phyloP scores from a whole-genome alignment of 2,329 filamentous ascomycete species.

The Aspergillus pseudoterreus region DNA sequence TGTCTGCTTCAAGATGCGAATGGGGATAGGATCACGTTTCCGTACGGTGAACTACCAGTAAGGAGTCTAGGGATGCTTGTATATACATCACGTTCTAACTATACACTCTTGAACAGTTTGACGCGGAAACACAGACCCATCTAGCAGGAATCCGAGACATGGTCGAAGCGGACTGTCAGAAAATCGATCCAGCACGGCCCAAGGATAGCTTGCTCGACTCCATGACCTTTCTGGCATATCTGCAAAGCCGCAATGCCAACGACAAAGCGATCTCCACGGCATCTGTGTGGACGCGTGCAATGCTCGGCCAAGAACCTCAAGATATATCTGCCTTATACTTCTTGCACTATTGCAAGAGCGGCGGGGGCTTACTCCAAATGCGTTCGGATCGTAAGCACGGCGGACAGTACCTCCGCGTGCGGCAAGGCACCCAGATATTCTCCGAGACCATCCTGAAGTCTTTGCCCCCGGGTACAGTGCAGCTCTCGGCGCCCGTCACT shows the following conservation, averaged over 20 bases:
- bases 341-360: constrained; percentile 53
- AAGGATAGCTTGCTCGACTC: constrained; percentile 29
- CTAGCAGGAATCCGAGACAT: constrained; percentile 33
- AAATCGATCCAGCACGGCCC: constrained; percentile 23
- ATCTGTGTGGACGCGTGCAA: constrained; percentile 47
- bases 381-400: constrained; percentile 51
- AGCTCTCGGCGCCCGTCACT: constrained; percentile 8
- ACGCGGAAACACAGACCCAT: constrained; percentile 19
- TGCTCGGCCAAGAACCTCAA: constrained; percentile 49
- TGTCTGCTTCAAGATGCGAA: constrained; percentile 39
- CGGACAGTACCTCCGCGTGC: constrained; percentile 51
- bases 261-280: constrained; percentile 31
- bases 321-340: constrained; percentile 54
- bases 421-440: constrained; percentile 46
- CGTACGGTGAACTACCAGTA: not conserved
- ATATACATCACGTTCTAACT: not conserved
- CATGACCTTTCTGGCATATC: constrained; percentile 39
- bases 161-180: constrained; percentile 38
- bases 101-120: constrained; percentile 4
- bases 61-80: not conserved
- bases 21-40: not conserved
- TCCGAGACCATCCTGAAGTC: constrained; percentile 33
- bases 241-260: constrained; percentile 29
- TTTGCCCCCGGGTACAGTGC: constrained; percentile 23
- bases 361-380: constrained; percentile 52